phyloP scores from a whole-genome alignment of 805 yeast species.

The Ogataea naganishii region DNA sequence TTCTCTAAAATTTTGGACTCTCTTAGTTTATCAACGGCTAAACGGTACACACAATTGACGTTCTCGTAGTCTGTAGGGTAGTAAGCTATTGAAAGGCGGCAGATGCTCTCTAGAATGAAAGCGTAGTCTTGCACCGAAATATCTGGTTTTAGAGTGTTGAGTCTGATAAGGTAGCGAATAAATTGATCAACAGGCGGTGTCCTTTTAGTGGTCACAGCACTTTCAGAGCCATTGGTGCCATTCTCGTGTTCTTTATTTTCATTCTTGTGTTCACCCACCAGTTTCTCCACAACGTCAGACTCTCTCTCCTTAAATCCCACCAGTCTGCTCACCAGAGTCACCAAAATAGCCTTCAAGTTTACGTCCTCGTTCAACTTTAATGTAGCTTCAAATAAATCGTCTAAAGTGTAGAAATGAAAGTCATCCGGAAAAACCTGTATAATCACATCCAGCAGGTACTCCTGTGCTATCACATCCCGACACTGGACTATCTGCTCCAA shows the following conservation, averaged over 20 bases:
- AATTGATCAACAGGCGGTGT: conserved; percentile 44
- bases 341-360: conserved; percentile 55
- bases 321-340: conserved; percentile 66
- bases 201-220: conserved; percentile 1
- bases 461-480: conserved; percentile 86
- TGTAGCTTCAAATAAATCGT: conserved; percentile 55
- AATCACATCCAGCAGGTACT: conserved; percentile 81
- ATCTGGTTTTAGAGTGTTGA: conserved; percentile 52
- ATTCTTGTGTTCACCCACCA: conserved; percentile 5
- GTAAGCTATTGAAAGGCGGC: conserved; percentile 55
- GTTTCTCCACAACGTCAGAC: conserved; percentile 7
- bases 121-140: conserved; percentile 61
- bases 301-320: conserved; percentile 42
- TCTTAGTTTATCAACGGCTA: conserved; percentile 32
- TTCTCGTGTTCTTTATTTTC: conserved; percentile 3
- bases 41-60: conserved; percentile 52
- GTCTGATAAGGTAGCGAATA: conserved; percentile 52
- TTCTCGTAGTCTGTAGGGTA: conserved; percentile 55
- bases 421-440: conserved; percentile 94
- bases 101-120: conserved; percentile 54
- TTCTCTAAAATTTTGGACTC: conserved; percentile 17
- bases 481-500: conserved; percentile 91
- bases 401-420: conserved; percentile 72
- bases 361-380: conserved; percentile 62
- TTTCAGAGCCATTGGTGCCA: no score